Percentiles rank a stretch among this genome's conserved stretches.
Evolutionary conservation across 257 asterid species (phyloP).

Genomic region (Primulina huaijiensis): DNA sequence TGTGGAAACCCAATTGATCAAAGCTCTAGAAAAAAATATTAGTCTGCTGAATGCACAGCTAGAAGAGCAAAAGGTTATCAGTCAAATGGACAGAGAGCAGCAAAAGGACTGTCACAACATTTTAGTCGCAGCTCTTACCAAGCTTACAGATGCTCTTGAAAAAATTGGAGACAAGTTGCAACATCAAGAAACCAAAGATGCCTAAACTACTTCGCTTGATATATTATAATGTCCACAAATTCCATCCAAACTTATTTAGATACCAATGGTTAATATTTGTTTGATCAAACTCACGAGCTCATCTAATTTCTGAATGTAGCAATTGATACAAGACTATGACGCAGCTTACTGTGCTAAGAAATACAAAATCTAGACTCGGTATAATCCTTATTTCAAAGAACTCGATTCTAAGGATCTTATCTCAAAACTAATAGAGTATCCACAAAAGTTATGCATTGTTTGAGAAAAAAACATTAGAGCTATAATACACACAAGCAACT

Average conservation of each 20-base stretch:
- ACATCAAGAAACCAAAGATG: constrained; percentile 5
- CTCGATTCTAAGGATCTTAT: neutral
- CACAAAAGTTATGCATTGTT: constrained; percentile 3
- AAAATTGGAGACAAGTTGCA: constrained; percentile 52
- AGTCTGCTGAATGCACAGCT: constrained; percentile 43
- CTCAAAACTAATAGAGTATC: neutral
- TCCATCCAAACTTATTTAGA: constrained; percentile 13
- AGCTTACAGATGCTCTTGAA: constrained; percentile 49
- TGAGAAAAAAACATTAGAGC: constrained; percentile 9
- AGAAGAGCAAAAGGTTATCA: constrained; percentile 41
- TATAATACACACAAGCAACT: neutral
- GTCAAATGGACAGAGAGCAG: constrained; percentile 42
- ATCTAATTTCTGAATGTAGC: constrained; percentile 4
- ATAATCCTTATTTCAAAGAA: neutral
- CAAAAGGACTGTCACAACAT: constrained; percentile 44
- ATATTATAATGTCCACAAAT: constrained; percentile 7
- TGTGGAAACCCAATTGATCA: constrained; percentile 32
- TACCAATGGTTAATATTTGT: neutral
- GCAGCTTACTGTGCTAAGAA: neutral
- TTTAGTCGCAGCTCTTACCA: constrained; percentile 45
- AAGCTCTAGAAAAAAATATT: constrained; percentile 45
- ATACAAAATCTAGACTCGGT: neutral
- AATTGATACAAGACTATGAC: neutral
- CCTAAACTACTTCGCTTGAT: constrained; percentile 2
- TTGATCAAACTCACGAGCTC: constrained; percentile 7